phyloP scores from a whole-genome alignment of 1,284 basidiomycete genomes.

The Chiua sp. region DNA sequence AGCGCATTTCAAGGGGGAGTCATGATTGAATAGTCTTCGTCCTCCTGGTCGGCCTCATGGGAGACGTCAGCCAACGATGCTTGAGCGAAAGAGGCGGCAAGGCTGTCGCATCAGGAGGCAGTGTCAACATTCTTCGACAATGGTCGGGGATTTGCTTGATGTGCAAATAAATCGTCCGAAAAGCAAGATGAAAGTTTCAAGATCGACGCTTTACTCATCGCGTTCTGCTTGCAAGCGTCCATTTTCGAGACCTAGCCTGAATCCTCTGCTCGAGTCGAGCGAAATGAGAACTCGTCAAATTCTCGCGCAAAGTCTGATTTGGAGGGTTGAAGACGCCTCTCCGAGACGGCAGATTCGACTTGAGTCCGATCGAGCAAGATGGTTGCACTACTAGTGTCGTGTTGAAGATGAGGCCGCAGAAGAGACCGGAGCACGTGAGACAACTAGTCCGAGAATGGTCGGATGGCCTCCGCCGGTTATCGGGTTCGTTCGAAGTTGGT shows the following conservation, averaged over 20 bases:
- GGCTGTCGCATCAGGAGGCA: too few relatives aligned
- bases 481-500: too few relatives aligned
- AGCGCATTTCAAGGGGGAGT: too few relatives aligned
- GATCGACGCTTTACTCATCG: conserved; percentile 5
- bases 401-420: background rate
- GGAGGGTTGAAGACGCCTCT: background rate
- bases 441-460: background rate
- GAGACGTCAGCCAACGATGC: too few relatives aligned
- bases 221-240: conserved; percentile 14
- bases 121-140: background rate
- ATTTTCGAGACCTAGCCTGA: too few relatives aligned
- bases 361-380: too few relatives aligned
- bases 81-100: too few relatives aligned
- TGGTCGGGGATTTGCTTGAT: background rate
- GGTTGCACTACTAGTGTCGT: too few relatives aligned
- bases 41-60: too few relatives aligned
- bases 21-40: too few relatives aligned
- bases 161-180: conserved; percentile 16
- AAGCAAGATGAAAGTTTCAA: conserved; percentile 14
- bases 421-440: background rate
- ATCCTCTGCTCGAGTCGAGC: conserved; percentile 17
- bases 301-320: background rate
- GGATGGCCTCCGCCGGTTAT: too few relatives aligned
- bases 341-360: too few relatives aligned
- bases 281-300: conserved; percentile 11